Evolutionary conservation across 176 grass and related monocot genomes (phyloP), one percentile per base, ranked within the genome.

Genomic region (Tillandsia fasciculata): DNA sequence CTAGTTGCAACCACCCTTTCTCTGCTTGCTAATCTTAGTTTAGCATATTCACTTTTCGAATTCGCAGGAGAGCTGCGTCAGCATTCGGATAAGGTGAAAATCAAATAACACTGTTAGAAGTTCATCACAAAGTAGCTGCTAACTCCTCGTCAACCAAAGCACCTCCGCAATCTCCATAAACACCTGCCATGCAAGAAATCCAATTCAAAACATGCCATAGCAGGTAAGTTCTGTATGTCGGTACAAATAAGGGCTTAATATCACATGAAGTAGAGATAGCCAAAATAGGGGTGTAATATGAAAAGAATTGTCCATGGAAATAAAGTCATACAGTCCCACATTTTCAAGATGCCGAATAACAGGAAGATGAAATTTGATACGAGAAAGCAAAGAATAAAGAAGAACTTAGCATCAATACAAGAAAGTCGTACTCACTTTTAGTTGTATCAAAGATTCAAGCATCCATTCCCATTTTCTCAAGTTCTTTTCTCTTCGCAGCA

Each of bases 111-210:
- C 33, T 68, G 9, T 53, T 17, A 49, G 47, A 77, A 56, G 20
- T 26, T 59, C 51, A 57, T 22, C 1, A 58, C 53, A 58, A 69
- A 13, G 4, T 68, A 50, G 11, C 15, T 27, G 53, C 77, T 89
- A 77, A 96, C 92, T 91, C 78, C 74, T 96, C 92, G 9, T 89
- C 73, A 81, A 96, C 88, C 81, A 67, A 89, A 52, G 68, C 78
- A 33, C 88, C 86, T 66, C 70, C 67, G 80, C 88, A 96, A 79
- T 96, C 88, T 78, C 92, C 92, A 69, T 96, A 96, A 33, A 96
- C 88, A 87, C 92, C 92, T 96, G 81, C 10, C 53, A 56, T 56
- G 53, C 4, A 56, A 56, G 12, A 56, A 3, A 5, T 33, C 29
- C 6, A 33, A 5, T 33, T 33, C 3, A 3, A 33, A 33, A 33